These are phyloP conservation scores for Trichoderma pleuroti DNA, from an alignment of 2,329 filamentous ascomycete species.

Conservation along the genomic window DNA sequence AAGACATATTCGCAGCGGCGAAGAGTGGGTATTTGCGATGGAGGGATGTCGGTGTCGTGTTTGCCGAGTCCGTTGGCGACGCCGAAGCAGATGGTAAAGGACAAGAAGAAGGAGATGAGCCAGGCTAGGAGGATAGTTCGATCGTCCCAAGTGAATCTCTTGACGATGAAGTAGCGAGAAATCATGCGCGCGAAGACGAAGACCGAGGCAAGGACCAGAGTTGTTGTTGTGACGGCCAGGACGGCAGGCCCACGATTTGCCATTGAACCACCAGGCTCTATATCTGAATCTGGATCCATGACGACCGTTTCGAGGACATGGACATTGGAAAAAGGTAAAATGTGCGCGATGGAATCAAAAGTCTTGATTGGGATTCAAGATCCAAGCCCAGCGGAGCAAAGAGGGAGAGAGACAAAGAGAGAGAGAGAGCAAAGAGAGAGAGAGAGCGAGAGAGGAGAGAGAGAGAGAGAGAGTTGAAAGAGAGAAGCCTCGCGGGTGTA, in stretches of 20 bases:
- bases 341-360: neutral
- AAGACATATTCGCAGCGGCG: conserved; percentile 62
- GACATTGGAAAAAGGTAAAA: neutral
- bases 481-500: neutral
- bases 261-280: conserved; percentile 30
- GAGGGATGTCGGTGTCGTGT: conserved; percentile 58
- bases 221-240: conserved; percentile 66
- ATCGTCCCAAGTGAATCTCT: conserved; percentile 71
- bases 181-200: conserved; percentile 74
- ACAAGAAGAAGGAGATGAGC: conserved; percentile 65
- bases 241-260: conserved; percentile 58
- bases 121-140: conserved; percentile 77
- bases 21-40: conserved; percentile 47
- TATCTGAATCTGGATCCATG: conserved; percentile 17
- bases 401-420: neutral
- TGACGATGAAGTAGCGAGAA: conserved; percentile 70
- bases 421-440: neutral
- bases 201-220: conserved; percentile 64
- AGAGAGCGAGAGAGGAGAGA: neutral
- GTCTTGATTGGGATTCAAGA: neutral
- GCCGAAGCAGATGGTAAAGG: conserved; percentile 63
- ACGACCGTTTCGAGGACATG: conserved; percentile 17
- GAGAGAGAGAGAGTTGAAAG: neutral
- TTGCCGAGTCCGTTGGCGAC: conserved; percentile 64
- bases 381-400: neutral